Base-by-base conservation (phyloP, 2,329 filamentous ascomycete genomes). In the Fusarium abutilonis region DNA sequence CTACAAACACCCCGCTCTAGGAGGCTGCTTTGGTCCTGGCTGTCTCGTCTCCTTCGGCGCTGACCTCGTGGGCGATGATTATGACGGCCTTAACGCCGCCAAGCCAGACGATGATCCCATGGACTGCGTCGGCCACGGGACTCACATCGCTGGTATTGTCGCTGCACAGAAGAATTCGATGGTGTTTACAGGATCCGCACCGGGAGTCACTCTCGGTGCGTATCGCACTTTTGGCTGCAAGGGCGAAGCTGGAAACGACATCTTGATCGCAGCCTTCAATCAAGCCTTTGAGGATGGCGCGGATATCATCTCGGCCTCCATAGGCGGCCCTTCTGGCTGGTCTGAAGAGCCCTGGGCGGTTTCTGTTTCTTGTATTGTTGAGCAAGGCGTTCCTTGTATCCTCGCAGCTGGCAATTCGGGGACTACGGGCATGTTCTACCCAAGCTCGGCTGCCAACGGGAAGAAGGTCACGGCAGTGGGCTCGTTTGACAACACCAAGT, bases 1-100 rank as follows among this genome's bases (percentile, higher is more conserved):
- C 70, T 88, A 87, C 70, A 79, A 75, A 1, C 85, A 88, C 67
- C 83, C 84, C 3, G 82, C 83, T 15, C 79, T 89, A 4, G 86
- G 86, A 4, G 84, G 85, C 47, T 85, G 85, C 66, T 87, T 87
- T 66, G 86, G 86, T 3, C 67, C 77, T 4, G 83, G 81, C 9
- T 87, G 80, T 68, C 74, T 87, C 43, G 81, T 88, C 23, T 77
- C 78, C 4, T 81, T 78, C 58, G 86, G 86, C 9, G 76, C 77
- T 44, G 83, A 86, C 57, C 75, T 85, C 50, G 79, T 86, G 10
- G 84, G 83, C 11, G 82, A 87, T 75, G 17, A 39, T 17, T 48
- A 48, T 14, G 11, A 6, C 6, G 31, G 31, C 5, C 15, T 15
- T 4, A 38, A 38, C 35, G 35, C n/a, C 11, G 17, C 9, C 2